Evolutionary conservation across 2,329 filamentous ascomycete species (phyloP).

Genomic region (Pseudocercospora macadamiae): DNA sequence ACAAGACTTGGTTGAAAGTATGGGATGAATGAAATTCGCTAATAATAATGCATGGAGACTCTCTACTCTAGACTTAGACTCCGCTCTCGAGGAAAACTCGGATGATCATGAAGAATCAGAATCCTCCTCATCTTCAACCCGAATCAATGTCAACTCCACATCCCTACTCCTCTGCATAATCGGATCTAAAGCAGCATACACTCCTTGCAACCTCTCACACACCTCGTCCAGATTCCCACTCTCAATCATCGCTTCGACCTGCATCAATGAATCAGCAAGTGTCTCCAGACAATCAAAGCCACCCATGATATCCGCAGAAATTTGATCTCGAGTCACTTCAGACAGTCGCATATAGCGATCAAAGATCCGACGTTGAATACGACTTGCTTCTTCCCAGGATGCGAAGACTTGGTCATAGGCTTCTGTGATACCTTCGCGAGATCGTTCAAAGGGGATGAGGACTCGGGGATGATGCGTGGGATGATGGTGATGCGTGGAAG

Average conservation of each 20-base stretch:
- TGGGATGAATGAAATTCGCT: background rate
- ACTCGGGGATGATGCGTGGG: background rate
- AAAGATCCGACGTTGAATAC: background rate
- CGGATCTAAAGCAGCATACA: background rate
- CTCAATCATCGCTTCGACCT: background rate
- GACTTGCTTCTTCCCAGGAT: background rate
- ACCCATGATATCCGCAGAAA: slow-evolving; percentile 6
- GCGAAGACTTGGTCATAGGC: background rate
- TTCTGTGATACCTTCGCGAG: background rate
- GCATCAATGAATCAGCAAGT: background rate
- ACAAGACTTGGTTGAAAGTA: background rate
- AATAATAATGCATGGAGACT: background rate
- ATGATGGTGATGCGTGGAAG: background rate
- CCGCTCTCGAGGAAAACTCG: too few relatives aligned
- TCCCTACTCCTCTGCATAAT: too few relatives aligned
- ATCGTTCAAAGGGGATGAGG: background rate
- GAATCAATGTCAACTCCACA: too few relatives aligned
- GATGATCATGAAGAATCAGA: too few relatives aligned
- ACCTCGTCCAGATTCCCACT: background rate
- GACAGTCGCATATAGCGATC: slow-evolving; percentile 4
- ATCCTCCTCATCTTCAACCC: too few relatives aligned
- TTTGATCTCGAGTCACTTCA: background rate
- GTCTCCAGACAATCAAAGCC: background rate
- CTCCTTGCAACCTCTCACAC: background rate
- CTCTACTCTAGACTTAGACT: too few relatives aligned